These are phyloP conservation scores for Colletotrichum simmondsii DNA, from an alignment of 2,329 filamentous ascomycete genomes.

Conservation along the genomic window DNA sequence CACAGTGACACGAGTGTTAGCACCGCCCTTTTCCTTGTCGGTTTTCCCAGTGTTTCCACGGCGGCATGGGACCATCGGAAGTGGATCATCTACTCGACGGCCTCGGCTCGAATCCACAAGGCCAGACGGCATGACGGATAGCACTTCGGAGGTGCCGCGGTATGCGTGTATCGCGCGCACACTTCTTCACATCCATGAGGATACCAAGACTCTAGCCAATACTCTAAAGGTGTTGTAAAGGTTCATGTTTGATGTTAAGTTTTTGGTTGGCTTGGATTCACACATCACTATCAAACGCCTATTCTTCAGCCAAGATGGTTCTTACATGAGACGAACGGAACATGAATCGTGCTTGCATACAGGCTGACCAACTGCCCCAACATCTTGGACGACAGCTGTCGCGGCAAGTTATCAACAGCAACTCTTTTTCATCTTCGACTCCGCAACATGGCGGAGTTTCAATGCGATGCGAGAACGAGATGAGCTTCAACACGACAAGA, in stretches of 20 bases:
- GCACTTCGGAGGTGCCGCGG: background rate
- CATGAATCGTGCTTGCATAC: slow-evolving; percentile 11
- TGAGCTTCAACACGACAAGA: background rate
- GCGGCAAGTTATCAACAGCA: background rate
- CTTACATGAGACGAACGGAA: background rate
- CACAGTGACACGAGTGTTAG: too few relatives aligned
- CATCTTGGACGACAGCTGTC: background rate
- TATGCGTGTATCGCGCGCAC: background rate
- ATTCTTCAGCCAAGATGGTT: background rate
- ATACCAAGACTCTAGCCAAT: too few relatives aligned
- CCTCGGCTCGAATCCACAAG: slow-evolving; percentile 9
- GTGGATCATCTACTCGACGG: slow-evolving; percentile 7
- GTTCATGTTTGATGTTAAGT: background rate
- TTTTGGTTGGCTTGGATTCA: background rate
- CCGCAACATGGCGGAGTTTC: background rate
- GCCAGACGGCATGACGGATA: too few relatives aligned
- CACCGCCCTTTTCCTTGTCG: background rate
- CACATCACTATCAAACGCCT: background rate
- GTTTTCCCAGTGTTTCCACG: background rate
- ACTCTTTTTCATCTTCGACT: background rate
- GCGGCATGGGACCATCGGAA: background rate
- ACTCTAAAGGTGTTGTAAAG: too few relatives aligned
- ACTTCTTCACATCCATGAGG: too few relatives aligned
- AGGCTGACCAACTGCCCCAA: background rate
- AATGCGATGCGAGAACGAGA: background rate